These are phyloP conservation scores for Vitis labrusca DNA, from an alignment of 164 flowering plant species.

Conservation along the genomic window DNA sequence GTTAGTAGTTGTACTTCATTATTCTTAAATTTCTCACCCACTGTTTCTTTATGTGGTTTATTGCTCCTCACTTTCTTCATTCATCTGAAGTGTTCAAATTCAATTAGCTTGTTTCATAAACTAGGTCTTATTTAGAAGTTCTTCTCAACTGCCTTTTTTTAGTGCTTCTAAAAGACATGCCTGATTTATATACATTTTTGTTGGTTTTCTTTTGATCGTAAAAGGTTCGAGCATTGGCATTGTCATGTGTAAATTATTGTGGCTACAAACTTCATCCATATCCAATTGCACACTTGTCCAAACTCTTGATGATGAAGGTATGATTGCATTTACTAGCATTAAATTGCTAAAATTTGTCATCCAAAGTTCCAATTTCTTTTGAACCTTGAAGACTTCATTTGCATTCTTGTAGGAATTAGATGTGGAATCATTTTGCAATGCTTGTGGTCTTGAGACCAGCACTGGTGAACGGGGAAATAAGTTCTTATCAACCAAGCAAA, in stretches of 20 bases:
- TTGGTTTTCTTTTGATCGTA: background rate
- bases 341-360: background rate
- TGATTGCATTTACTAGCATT: background rate
- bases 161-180: too few species aligned
- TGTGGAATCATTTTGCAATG: constrained; percentile 62
- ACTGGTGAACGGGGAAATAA: constrained; percentile 57
- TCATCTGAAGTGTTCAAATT: too few species aligned
- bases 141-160: too few species aligned
- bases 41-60: too few species aligned
- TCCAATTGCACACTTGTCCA: constrained; percentile 56
- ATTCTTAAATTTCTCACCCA: too few species aligned
- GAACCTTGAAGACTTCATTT: background rate
- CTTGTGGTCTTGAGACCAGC: constrained; percentile 70
- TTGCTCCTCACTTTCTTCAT: too few species aligned
- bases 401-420: constrained; percentile 61
- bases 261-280: constrained; percentile 91
- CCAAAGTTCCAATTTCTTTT: background rate
- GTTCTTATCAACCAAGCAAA: constrained; percentile 70
- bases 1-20: too few species aligned
- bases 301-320: constrained; percentile 76
- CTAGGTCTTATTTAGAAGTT: too few species aligned
- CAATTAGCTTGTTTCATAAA: too few species aligned
- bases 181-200: too few species aligned
- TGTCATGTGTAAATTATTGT: constrained; percentile 12
- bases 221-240: constrained; percentile 61